phyloP scores from a whole-genome alignment of 148 eudicot species.

The Diospyros lotus region DNA sequence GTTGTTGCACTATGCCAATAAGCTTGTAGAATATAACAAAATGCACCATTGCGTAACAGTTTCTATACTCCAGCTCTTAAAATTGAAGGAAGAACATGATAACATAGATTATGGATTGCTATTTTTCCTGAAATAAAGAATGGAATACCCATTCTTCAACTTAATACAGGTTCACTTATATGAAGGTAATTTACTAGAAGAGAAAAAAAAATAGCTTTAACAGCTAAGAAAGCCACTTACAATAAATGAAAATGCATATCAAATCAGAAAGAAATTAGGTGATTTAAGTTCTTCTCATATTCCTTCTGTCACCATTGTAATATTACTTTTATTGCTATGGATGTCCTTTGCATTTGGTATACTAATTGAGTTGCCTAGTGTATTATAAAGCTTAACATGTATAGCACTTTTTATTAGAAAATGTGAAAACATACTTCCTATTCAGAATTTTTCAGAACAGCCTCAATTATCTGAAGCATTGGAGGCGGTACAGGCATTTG shows the following conservation, averaged over 20 bases:
- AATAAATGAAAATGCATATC: no score
- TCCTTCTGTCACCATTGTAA: not conserved
- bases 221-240: no score
- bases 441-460: slow-evolving; percentile 27
- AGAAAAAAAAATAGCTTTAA: no score
- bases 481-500: no score
- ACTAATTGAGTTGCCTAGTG: not conserved
- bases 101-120: no score
- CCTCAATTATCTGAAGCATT: no score
- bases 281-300: not conserved
- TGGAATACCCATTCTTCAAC: no score
- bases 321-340: not conserved
- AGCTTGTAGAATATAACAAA: not conserved
- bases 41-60: not conserved
- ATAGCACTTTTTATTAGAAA: not conserved
- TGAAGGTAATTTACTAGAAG: no score
- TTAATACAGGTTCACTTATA: no score
- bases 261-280: not conserved
- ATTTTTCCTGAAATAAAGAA: no score
- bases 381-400: not conserved
- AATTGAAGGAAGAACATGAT: no score
- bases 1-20: not conserved
- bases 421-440: not conserved
- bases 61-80: no score
- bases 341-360: not conserved